Conservation (phyloP, 1,284 basidiomycete genomes). For the Agaricales sp. region DNA sequence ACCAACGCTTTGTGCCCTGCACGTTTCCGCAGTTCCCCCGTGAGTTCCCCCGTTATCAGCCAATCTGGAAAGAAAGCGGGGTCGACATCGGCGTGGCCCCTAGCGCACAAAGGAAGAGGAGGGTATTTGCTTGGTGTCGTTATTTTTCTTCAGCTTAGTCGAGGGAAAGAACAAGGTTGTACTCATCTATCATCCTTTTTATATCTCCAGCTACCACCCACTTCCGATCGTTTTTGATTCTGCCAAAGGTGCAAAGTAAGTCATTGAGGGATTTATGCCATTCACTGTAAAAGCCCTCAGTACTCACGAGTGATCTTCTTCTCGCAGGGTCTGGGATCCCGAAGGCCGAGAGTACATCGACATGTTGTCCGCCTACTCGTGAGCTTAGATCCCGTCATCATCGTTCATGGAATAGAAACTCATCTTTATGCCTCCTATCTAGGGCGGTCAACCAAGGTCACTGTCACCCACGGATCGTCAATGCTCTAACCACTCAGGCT, state of each 20-base stretch:
- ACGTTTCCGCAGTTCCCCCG: too few species aligned
- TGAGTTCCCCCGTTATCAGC: too few species aligned
- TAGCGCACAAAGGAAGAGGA: too few species aligned
- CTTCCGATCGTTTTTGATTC: slow-evolving; percentile 91
- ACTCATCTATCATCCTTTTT: slow-evolving; percentile 20
- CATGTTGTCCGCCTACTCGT: slow-evolving; percentile 97
- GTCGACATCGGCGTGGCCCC: too few species aligned
- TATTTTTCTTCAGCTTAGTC: not conserved
- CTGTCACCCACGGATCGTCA: slow-evolving; percentile 88
- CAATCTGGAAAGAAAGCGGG: too few species aligned
- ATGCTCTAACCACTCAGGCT: slow-evolving; percentile 78
- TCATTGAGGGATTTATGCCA: slow-evolving; percentile 25
- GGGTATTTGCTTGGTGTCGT: not conserved
- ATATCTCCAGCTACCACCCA: slow-evolving; percentile 82
- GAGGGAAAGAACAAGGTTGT: not conserved
- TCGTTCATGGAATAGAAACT: slow-evolving; percentile 13
- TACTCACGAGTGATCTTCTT: slow-evolving; percentile 13
- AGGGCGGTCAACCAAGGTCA: slow-evolving; percentile 45
- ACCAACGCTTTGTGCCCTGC: too few species aligned
- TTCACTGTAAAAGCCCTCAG: slow-evolving; percentile 9
- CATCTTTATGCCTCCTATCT: slow-evolving; percentile 14
- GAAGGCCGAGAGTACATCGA: slow-evolving; percentile 91
- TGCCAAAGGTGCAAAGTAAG: slow-evolving; percentile 81
- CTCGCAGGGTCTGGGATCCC: slow-evolving; percentile 84
- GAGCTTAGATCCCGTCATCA: slow-evolving; percentile 24